Evolutionary conservation across 78 protist genomes (phyloP), one percentile per base, ranked within the genome.

Genomic region (Dictyostelium purpureum): DNA sequence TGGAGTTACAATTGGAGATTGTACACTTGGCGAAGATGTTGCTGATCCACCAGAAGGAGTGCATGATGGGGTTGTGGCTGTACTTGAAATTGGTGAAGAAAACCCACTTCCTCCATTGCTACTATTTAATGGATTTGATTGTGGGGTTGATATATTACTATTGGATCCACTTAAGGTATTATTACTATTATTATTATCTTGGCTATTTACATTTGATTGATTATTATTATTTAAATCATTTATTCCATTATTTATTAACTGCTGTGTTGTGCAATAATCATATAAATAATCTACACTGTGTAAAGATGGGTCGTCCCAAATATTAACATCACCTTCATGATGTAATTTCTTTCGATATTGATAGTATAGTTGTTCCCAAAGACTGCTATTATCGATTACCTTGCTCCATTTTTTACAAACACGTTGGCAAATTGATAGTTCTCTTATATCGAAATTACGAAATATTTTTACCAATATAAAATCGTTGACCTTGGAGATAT

Each of bases 241-340:
- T 26, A 28, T 73, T 6, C 28, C 38, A 73, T 49, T 73, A 35
- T 26, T 26, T 47, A 57, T 70, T 18, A n/a, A 38, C 31, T 11
- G 28, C 9, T 65, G 71, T 31, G n/a, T 43, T 21, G 19, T 24
- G 2, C 26, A 21, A 66, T n/a, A 57, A 6, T 14, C 70, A 49
- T 40, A 45, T 12, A 66, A n/a, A 18, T 43, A 19, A 52, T 47
- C 75, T 16, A 81, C 51, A 16, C 57, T 45, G 26, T 63, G 54
- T 35, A 61, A 61, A 19, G 75, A 43, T 52, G 92, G 71, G 2
- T 85, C 92, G 1, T 70, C 92, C 92, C 92, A 85, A n/a, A 85
- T 85, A 21, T 74, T 59, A 24, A 85, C 45, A 73, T 85, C 77
- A 56, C n/a, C 47, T 33, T 70, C 76, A 45, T 42, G 6, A 57